Evolutionary conservation across 176 grass and related monocot genomes (phyloP), one percentile per base, ranked within the genome.

Genomic region (Carex parvula): DNA sequence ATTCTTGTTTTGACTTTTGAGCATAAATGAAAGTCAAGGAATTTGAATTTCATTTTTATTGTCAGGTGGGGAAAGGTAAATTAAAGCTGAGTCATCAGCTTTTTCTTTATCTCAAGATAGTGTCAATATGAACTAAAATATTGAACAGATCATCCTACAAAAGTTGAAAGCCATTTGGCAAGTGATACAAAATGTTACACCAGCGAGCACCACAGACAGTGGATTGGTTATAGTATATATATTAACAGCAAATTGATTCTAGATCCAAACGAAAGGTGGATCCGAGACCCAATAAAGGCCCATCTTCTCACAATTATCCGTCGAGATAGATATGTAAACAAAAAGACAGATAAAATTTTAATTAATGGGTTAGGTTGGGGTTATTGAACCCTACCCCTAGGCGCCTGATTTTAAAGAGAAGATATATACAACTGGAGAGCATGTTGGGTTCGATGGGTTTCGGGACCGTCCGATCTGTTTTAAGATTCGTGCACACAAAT

Each of bases 281-380:
- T 50, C 60, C 60, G 13, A 53, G n/a, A 61, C 58, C 79, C 79
- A 52, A 64, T 82, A 82, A 82, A 61, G 42, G 39, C 10, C 52
- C 79, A 44, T 44, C 42, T 8, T 8, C 42, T 44, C 42, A 44
- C 7, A 44, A 44, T 44, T 44, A 44, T 44, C 42, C 42, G 7
- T 44, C 7, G 7, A 44, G 42, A 44, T 44, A 44, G 48, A 53
- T 53, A 75, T 64, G 30, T 44, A 52, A 42, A 66, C 14, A 82
- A 66, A 66, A 42, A 82, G 39, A 66, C 58, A 82, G 41, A 41
- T 33, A 80, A 18, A 39, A 20, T 21, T 44, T 70, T 70, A 24
- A 75, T 52, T 46, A 14, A 74, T 50, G 70, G 70, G 3, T 73
- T 73, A 73, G 70, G 41, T 52, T 75, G 11, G 44, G 37, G 70